Base-by-base conservation (phyloP, 2,329 filamentous ascomycete species). In the Nemania sp. region DNA sequence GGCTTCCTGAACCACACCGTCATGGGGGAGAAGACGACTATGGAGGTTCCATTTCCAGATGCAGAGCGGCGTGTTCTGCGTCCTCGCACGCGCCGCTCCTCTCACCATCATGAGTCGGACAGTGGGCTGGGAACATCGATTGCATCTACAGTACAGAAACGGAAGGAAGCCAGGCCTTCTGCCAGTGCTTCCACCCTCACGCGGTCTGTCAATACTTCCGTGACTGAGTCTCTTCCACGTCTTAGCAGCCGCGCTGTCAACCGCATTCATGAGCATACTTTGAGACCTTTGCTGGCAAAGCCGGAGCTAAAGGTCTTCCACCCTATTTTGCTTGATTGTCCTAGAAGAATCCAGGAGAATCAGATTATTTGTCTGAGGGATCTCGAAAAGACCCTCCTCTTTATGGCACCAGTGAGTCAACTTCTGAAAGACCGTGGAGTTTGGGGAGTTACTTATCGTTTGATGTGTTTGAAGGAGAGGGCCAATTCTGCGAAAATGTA, bases 281-380 rank as follows among this genome's bases (percentile, higher is more conserved):
- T 97, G 71, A 82, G 84, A 68, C 93, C 93, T 32, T 87, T 97
- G 51, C 83, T 95, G 59, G 83, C 84, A 65, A 89, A 93, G 72
- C 77, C 87, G 20, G 81, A 83, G 34, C 83, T 96, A 63, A 90
- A 92, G 74, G 87, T 90, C 50, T 97, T 97, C 75, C 89, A 92
- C 73, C 82, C 89, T 50, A 85, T 97, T 69, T 83, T 97, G 65
- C 82, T 89, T 68, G 89, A 91, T 75, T 87, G 92, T 66, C 91
- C 91, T 49, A 83, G 84, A 75, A 89, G 89, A 72, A 95, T 97
- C 74, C 86, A 87, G 72, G 86, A 88, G 73, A 93, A 92, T 76
- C 87, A 95, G 71, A 95, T 98, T 72, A 87, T 90, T 74, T 97
- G 90, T 79, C 86, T 98, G 57, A 88, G 94, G 75, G 94, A 98